Evolutionary conservation across 768 basidiomycete species (phyloP), one percentile per base, ranked within the genome.

Genomic region (Rhizopogon sp.): DNA sequence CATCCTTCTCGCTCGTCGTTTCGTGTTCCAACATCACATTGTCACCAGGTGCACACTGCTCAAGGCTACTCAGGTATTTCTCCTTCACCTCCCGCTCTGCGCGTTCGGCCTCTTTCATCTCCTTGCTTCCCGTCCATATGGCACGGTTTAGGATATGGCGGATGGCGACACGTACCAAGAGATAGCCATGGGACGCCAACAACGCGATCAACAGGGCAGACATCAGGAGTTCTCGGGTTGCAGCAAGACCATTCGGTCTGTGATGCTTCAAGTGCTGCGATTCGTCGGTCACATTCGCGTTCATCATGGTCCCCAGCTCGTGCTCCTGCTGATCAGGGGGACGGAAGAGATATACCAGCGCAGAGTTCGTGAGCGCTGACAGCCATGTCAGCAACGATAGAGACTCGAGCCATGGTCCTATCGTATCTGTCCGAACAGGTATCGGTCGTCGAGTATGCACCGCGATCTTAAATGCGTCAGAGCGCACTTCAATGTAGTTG

Each of bases 391-490:
- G 78, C 75, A 92, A 87, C 6, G 87, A 83, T 56, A 99, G 76
- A 11, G 86, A 83, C 50, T 95, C 87, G 42, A 98, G 81, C 96
- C 96, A 99, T 0, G 93, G 90, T 0, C 96, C 96, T 56, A 98
- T 93, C 10, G 88, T 87, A 62, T 95, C 93, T 3, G 89, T 87
- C 20, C 96, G 84, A n/a, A 76, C 70, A 0, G 95, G 94, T 37
- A 96, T 80, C 2, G 96, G 93, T 25, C 93, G 81, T 16, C 93
- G 79, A 51, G 83, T 79, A 64, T 96, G 93, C 5, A 84, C 83
- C 4, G 87, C 84, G 67, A 99, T 89, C 76, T 98, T 98, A 79
- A 96, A 88, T 5, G 97, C 97, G 65, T 99, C 96, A 3, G 88
- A 90, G 16, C 94, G 86, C 5, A 93, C 73, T 73, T 99, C 96